Percentiles rank a stretch among this genome's conserved stretches.
Conservation (phyloP, 306 rosid species). For the Senna siamea region DNA sequence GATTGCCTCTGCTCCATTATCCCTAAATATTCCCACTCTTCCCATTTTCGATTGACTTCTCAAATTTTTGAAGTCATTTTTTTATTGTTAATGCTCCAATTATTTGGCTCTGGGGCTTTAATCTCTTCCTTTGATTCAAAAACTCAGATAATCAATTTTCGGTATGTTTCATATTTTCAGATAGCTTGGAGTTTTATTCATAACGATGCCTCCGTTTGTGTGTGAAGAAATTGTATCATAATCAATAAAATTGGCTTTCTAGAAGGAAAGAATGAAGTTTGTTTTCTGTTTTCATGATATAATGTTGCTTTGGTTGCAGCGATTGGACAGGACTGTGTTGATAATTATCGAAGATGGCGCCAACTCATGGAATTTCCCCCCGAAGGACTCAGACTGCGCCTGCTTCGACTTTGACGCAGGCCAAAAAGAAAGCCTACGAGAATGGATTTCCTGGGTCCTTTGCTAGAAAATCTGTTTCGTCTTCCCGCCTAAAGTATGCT, state of each 20-base stretch:
- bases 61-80: no score
- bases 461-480: conserved; percentile 53
- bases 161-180: conserved; percentile 37
- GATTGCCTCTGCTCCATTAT: conserved; percentile 39
- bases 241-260: not conserved
- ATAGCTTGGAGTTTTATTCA: not conserved
- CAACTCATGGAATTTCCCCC: conserved; percentile 60
- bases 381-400: conserved; percentile 62
- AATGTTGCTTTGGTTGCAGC: conserved; percentile 31
- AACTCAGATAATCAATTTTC: not conserved
- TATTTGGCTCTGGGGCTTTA: no score
- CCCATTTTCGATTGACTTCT: not conserved
- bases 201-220: not conserved
- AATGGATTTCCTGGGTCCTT: conserved; percentile 44
- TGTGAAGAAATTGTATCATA: conserved; percentile 1
- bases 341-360: conserved; percentile 51
- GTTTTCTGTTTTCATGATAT: not conserved
- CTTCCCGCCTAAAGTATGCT: conserved; percentile 62
- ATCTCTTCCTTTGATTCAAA: no score
- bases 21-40: not conserved
- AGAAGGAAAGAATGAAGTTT: not conserved
- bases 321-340: conserved; percentile 15
- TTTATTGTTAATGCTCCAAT: no score
- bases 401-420: conserved; percentile 36
- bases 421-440: conserved; percentile 61